Evolutionary conservation across 2,329 filamentous ascomycete genomes (phyloP).

Genomic region (Gaeumannomyces tritici): DNA sequence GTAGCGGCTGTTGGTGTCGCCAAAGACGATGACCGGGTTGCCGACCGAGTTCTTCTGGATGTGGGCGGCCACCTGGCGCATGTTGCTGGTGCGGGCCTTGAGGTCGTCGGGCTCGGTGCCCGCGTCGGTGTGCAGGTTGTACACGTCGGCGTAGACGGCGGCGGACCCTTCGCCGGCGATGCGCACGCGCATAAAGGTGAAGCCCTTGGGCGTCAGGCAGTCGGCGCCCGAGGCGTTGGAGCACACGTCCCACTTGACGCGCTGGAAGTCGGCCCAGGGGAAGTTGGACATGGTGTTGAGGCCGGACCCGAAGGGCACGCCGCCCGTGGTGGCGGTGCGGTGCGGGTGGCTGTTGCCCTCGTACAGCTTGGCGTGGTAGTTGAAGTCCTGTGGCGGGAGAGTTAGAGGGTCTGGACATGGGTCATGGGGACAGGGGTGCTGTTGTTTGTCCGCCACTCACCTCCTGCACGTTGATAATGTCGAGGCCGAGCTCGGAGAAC

Average conservation of each 20-base stretch:
- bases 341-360: constrained; percentile 47
- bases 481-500: constrained; percentile 47
- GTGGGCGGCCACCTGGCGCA: constrained; percentile 49
- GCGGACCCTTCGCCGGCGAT: constrained; percentile 24
- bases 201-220: constrained; percentile 61
- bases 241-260: constrained; percentile 51
- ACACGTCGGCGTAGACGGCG: constrained; percentile 50
- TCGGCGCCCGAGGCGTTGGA: constrained; percentile 45
- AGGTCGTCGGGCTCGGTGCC: constrained; percentile 41
- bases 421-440: too few relatives aligned
- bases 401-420: background rate
- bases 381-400: constrained; percentile 42
- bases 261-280: constrained; percentile 43
- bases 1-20: constrained; percentile 58
- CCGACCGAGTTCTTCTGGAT: constrained; percentile 45
- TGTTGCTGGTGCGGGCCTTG: constrained; percentile 45
- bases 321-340: constrained; percentile 56
- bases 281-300: constrained; percentile 55
- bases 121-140: constrained; percentile 60
- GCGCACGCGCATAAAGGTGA: constrained; percentile 53
- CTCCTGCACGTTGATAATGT: constrained; percentile 58
- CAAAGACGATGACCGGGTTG: constrained; percentile 53
- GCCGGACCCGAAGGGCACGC: constrained; percentile 51
- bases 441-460: constrained; percentile 15
- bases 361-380: constrained; percentile 57